Evolutionary conservation across 371 early-diverging fungal species (phyloP), one percentile per base, ranked within the genome.

Genomic region (Chytridium lagenaria): DNA sequence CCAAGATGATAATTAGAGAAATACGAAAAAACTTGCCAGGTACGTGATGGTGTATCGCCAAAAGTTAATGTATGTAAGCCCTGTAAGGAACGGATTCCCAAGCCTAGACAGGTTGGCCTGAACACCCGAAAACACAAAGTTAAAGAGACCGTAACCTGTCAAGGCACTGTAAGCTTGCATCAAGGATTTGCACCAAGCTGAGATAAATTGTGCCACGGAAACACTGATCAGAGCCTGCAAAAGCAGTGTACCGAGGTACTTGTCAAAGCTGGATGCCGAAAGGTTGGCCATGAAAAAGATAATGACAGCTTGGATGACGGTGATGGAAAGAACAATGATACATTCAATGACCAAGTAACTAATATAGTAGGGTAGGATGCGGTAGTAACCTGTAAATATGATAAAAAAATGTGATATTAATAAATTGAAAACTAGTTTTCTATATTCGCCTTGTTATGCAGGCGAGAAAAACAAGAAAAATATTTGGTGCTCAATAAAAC

Each of bases 211-310:
- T 2, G 68, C 34, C 3, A 68, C 68, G 19, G 68, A 49, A 5
- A 68, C 52, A 36, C 49, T 31, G 51, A 68, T 52, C 2, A 68
- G 50, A 26, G 51, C 3, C 34, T 68, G 68, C 2, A 68, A 7
- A 22, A 68, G 19, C 31, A 68, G n/a, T 7, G 44, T 49, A 3
- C 5, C 5, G 33, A 68, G n/a, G 52, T 39, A 68, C n/a, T 49
- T 36, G 52, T 33, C 52, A 36, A 51, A 68, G 68, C 51, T 68
- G 28, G 28, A 50, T 7, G 50, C 28, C 15, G 7, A 2, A 2
- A 68, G 12, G 68, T 68, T 68, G 19, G 70, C 3, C 59, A 74
- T 55, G 69, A 23, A 74, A 61, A 73, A 73, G 52, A 74, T 50
- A 37, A 74, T 69, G 26, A 65, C 66, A 12, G 59, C 38, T 38